phyloP scores from a whole-genome alignment of 768 basidiomycete genomes.

The Amanita thiersii region DNA sequence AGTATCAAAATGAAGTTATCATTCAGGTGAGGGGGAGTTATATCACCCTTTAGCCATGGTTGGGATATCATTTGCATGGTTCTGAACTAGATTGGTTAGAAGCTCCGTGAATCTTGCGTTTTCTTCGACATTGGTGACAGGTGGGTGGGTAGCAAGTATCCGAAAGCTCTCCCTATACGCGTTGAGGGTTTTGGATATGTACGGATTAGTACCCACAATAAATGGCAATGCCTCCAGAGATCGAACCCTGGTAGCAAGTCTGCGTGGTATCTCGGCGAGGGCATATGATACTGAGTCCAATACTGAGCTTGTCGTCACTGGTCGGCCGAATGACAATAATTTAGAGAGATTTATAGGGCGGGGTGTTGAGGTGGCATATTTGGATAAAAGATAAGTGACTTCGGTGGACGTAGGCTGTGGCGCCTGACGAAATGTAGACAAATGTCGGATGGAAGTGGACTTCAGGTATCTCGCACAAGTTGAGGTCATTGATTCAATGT shows the following conservation, averaged over 20 bases:
- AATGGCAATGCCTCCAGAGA: conserved; percentile 74
- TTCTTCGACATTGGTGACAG: conserved; percentile 56
- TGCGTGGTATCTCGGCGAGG: conserved; percentile 67
- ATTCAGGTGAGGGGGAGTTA: conserved; percentile 6
- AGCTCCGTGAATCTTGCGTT: conserved; percentile 62
- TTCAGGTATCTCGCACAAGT: neutral
- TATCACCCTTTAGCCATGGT: conserved; percentile 81
- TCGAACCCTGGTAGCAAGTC: conserved; percentile 67
- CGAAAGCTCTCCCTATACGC: conserved; percentile 65
- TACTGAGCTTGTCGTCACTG: conserved; percentile 62
- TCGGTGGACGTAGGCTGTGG: conserved; percentile 36
- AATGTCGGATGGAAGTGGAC: conserved; percentile 8
- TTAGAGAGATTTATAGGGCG: conserved; percentile 65
- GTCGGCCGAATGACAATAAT: conserved; percentile 68
- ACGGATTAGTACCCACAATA: conserved; percentile 86
- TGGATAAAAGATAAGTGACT: conserved; percentile 50
- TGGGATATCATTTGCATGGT: conserved; percentile 83
- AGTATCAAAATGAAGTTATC: neutral
- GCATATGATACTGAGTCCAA: conserved; percentile 69
- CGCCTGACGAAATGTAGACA: conserved; percentile 10
- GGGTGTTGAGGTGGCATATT: conserved; percentile 56
- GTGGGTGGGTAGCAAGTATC: conserved; percentile 59
- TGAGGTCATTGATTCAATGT: too few relatives aligned
- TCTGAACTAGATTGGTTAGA: conserved; percentile 63
- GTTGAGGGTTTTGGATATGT: conserved; percentile 63